Base-by-base conservation (phyloP, 2,329 filamentous ascomycete species). In the Cadophora gregata region DNA sequence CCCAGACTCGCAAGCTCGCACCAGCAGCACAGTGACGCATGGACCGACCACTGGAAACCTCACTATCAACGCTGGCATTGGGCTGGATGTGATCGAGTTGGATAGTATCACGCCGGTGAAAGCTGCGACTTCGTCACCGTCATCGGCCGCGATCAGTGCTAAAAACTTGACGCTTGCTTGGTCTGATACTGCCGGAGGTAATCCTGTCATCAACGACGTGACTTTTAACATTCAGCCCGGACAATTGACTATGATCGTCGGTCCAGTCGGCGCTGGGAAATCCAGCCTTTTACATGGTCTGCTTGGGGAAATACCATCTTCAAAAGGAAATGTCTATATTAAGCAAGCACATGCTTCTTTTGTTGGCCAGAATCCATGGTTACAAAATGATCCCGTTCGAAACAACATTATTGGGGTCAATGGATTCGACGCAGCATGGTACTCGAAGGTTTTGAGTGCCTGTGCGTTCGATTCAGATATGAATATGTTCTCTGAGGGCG, bases 401-500 rank as follows among this genome's bases (percentile, higher is more conserved):
- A 69, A 79, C 0, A 81, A 80, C 50, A 81, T 84, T 3, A 66
- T 80, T 0, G 80, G 79, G 0, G 64, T 70, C 10, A 67, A 69
- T 58, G 77, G 79, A 1, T 84, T 80, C 66, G 81, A 89, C 29
- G 79, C 82, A 27, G 78, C 77, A 9, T 90, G 88, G 87, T 91
- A 91, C 73, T 81, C 87, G 55, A 77, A 84, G 53, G 88, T 91
- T 19, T 78, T 91, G 10, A 85, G 90, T 73, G 87, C 88, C 10
- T 91, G 88, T 73, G 88, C 88, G 0, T 79, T 91, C 4, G 79
- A 83, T 16, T 82, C 85, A 0, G 88, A 90, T 78, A 78, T 91
- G 10, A 56, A 65, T 29, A 29, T n/a, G 31, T 67, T 79, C 42
- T 65, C 71, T 4, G 64, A 75, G 6, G 72, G 73, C 24, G 75